phyloP scores from a whole-genome alignment of 2,329 filamentous ascomycete genomes.

The Cladosporium sp. region DNA sequence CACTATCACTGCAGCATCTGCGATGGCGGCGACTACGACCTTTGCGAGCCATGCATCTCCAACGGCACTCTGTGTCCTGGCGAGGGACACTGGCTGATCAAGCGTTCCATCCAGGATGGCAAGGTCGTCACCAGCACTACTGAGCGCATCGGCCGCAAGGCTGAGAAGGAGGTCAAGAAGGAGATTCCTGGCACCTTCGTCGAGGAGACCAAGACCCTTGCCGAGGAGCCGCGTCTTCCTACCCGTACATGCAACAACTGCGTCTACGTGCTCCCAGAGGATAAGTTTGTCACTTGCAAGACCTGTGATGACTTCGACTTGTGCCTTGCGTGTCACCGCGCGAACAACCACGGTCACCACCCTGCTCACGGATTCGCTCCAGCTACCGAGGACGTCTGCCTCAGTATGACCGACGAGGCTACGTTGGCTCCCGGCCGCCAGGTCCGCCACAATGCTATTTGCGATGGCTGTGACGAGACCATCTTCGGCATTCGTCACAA shows the following conservation, averaged over 20 bases:
- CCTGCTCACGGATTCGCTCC: conserved; percentile 77
- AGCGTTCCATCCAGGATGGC: conserved; percentile 76
- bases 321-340: conserved; percentile 75
- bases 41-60: conserved; percentile 77
- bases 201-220: conserved; percentile 40
- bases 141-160: conserved; percentile 69
- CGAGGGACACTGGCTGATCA: conserved; percentile 87
- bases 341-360: conserved; percentile 81
- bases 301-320: conserved; percentile 88
- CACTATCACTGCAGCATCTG: conserved; percentile 96
- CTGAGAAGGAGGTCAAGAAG: conserved; percentile 21
- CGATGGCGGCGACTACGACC: conserved; percentile 88
- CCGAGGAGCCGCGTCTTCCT: conserved; percentile 31
- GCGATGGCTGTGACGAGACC: conserved; percentile 86
- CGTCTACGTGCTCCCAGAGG: conserved; percentile 62
- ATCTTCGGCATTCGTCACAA: conserved; percentile 92
- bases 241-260: conserved; percentile 71
- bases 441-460: conserved; percentile 79
- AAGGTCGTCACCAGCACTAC: conserved; percentile 80
- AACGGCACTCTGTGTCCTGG: conserved; percentile 72
- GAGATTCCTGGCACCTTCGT: conserved; percentile 43
- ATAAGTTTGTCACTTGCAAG: conserved; percentile 78
- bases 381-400: conserved; percentile 58
- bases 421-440: conserved; percentile 78
- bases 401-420: conserved; percentile 59